Evolutionary conservation across 2,329 filamentous ascomycete genomes (phyloP).

Genomic region (Trichoderma aggressivum): DNA sequence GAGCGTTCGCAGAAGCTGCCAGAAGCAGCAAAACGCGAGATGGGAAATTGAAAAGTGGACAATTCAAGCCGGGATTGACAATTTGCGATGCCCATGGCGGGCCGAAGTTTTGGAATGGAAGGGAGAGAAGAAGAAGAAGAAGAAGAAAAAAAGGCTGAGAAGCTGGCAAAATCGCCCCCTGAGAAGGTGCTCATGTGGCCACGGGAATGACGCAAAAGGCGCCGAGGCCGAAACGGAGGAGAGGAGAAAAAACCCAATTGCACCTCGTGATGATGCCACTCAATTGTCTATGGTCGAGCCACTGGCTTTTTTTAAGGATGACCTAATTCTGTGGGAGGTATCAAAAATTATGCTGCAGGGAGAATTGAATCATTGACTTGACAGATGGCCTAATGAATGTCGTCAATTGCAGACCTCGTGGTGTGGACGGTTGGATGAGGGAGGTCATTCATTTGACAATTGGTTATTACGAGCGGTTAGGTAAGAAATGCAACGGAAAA

Average conservation of each 20-base stretch:
- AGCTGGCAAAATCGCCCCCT: not conserved
- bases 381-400: not conserved
- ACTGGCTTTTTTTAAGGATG: not conserved
- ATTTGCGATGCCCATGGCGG: not conserved
- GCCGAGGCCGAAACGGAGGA: not conserved
- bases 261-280: slow-evolving; percentile 12
- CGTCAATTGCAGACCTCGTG: not conserved
- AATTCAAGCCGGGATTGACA: not conserved
- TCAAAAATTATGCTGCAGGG: not conserved
- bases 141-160: not conserved
- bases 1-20: not conserved
- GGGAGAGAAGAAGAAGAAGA: too few species aligned
- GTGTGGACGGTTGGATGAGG: not conserved
- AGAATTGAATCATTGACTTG: not conserved
- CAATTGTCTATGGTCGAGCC: not conserved
- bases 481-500: not conserved
- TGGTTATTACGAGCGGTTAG: not conserved
- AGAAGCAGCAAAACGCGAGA: not conserved
- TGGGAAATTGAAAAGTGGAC: not conserved
- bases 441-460: not conserved
- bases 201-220: slow-evolving; percentile 2
- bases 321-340: not conserved
- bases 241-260: slow-evolving; percentile 6
- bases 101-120: too few species aligned
- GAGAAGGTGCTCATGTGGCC: not conserved